phyloP scores from a whole-genome alignment of 2,329 filamentous ascomycete species.

The Colletotrichum paranaense region DNA sequence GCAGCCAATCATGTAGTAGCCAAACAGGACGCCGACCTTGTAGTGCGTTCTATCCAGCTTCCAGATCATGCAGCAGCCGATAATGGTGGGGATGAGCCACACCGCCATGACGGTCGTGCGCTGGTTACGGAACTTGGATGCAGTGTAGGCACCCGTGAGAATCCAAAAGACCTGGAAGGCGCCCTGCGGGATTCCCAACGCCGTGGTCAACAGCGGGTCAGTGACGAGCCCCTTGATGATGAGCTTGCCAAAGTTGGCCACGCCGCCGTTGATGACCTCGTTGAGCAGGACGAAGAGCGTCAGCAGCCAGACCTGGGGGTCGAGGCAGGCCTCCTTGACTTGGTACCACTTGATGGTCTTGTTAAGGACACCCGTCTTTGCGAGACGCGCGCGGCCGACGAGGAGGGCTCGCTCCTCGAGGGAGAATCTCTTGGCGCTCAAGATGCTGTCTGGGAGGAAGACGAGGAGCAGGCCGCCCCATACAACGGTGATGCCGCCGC shows the following conservation, averaged over 20 bases:
- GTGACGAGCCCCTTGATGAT: conserved; percentile 48
- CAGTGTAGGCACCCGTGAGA: conserved; percentile 62
- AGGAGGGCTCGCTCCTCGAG: conserved; percentile 66
- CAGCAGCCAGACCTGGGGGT: conserved; percentile 70
- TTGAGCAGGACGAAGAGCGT: conserved; percentile 60
- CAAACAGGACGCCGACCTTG: conserved; percentile 59
- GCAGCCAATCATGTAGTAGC: conserved; percentile 61
- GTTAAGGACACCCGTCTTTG: conserved; percentile 60
- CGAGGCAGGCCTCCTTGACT: conserved; percentile 58
- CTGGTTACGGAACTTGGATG: conserved; percentile 60
- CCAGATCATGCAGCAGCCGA: conserved; percentile 62
- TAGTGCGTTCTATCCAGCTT: conserved; percentile 52
- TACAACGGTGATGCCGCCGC: conserved; percentile 64
- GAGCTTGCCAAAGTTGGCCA: conserved; percentile 44
- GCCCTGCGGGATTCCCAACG: conserved; percentile 65
- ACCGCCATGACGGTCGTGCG: conserved; percentile 64
- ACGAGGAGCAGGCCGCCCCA: conserved; percentile 68
- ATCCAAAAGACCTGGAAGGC: conserved; percentile 65
- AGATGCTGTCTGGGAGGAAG: conserved; percentile 70
- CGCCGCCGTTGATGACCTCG: conserved; percentile 61
- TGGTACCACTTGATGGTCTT: conserved; percentile 59
- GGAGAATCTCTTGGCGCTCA: conserved; percentile 70
- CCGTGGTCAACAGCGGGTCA: conserved; percentile 53
- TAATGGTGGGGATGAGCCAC: conserved; percentile 62
- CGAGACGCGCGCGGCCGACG: conserved; percentile 62